Conservation (phyloP, 768 basidiomycete genomes). For the Pulveroboletus sp. region DNA sequence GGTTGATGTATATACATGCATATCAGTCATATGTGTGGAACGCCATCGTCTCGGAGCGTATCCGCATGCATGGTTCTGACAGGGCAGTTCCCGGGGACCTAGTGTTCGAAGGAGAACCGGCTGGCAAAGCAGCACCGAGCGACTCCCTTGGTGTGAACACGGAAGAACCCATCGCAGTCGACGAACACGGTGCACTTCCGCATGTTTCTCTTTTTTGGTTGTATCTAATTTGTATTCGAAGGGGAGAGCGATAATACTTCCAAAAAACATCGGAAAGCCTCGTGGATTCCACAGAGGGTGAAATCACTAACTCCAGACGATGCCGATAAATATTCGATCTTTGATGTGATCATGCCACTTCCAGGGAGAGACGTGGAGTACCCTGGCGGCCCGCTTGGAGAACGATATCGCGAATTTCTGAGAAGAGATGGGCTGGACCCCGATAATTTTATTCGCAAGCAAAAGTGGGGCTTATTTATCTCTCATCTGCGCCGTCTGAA, state of each 20-base stretch:
- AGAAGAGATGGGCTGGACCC: constrained; percentile 85
- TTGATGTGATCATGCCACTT: constrained; percentile 96
- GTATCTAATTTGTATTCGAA: constrained; percentile 16
- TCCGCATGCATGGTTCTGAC: constrained; percentile 69
- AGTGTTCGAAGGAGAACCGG: constrained; percentile 58
- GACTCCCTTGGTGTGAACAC: constrained; percentile 31
- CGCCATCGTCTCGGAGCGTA: constrained; percentile 90
- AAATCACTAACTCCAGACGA: constrained; percentile 78
- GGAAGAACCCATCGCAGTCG: constrained; percentile 31
- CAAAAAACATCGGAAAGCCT: constrained; percentile 28
- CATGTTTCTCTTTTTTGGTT: not conserved
- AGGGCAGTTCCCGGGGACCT: constrained; percentile 83
- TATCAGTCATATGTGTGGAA: constrained; percentile 99
- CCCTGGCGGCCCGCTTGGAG: constrained; percentile 83
- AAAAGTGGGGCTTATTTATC: constrained; percentile 55
- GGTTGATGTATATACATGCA: constrained; percentile 97
- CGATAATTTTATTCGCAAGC: constrained; percentile 82
- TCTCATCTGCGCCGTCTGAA: constrained; percentile 6
- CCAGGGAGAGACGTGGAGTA: constrained; percentile 94
- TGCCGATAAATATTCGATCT: constrained; percentile 77
- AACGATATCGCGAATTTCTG: constrained; percentile 80
- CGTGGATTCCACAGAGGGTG: constrained; percentile 66
- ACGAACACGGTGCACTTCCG: constrained; percentile 32
- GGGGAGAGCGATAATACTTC: constrained; percentile 12
- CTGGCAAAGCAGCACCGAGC: constrained; percentile 19